Base-by-base conservation (phyloP, 169 alveolate genomes). In the Eimeria brunetti region DNA sequence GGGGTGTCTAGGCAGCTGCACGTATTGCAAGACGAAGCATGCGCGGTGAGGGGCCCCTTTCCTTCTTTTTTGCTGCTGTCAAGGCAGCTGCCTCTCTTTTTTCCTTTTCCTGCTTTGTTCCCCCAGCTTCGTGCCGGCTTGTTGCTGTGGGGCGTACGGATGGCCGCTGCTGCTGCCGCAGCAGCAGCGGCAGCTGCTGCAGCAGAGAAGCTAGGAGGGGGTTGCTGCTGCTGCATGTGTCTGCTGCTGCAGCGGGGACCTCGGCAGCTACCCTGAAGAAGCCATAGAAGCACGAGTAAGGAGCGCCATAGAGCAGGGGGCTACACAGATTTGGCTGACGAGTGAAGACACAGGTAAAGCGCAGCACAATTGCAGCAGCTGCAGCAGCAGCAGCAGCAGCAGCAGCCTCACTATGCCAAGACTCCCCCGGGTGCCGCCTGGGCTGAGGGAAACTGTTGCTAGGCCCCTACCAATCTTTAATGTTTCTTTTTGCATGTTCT, bases 1-100 rank as follows among this genome's bases (percentile, higher is more conserved):
- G 51, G 99, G 99, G n/a, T 99, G 99, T 83, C 97, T 99, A 38
- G 99, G 99, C 71, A 97, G 98, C 89, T 99, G 99, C 96, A 99
- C 99, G 18, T 99, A 99, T 95, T 99, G 99, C 97, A 99, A 99
- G 95, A 99, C 99, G 44, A 98, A 98, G 97, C 99, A 99, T 95
- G 99, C 99, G n/a, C 92, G 97, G 96, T 95, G 46, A 2, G 95
- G 2, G 27, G 56, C 94, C 27, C n/a, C 62, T 33, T 24, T 46
- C 53, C 41, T 62, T 27, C 76, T 88, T 71, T 36, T 30, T 53
- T 27, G 14, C 8, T 16, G 4, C 16, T 4, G n/a, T 12, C 16
- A 60, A 20, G 2, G 14, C 16, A 78, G 22, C 44, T 6, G 22
- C n/a, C 36, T 33, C n/a, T 38, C 18, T 7, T 71, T 51, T 60